Base-by-base conservation (phyloP, 2,329 filamentous ascomycete genomes). In the Calonectria pseudoturangicola region DNA sequence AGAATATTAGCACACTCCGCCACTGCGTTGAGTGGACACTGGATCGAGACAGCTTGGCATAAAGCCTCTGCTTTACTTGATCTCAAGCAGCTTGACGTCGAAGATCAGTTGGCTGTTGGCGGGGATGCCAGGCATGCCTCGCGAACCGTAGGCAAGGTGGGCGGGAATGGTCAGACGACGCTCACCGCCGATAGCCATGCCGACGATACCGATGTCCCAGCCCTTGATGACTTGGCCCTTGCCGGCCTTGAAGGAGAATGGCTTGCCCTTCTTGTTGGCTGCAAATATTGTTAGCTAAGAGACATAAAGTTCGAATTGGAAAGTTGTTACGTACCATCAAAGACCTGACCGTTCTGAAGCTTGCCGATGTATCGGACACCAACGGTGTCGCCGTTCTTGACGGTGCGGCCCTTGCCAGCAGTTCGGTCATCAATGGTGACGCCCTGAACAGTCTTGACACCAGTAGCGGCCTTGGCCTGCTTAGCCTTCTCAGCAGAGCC, bases 231-330 rank as follows among this genome's bases (percentile, higher is more conserved):
- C 97, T 86, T 98, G 95, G 74, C 96, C 96, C 83, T 93, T 92
- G 79, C 97, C 97, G 74, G 97, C 92, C 89, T 96, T 98, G 92
- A 98, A 98, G 78, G 90, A 91, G 88, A 99, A 99, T 71, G 97
- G 96, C 89, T 98, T 96, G 81, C 97, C 97, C 89, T 97, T 98
- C 91, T 98, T 99, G 91, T 99, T 98, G 86, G 95, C 95, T 96
- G 80, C 51, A 76, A 16, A 13, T 4, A 27, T 54, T 72, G 79
- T 81, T 79, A 82, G 79, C 51, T 63, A 27, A 45, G 41, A 47
- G 45, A 16, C n/a, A 33, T 2, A 21, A 13, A 16, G 16, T 7
- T 9, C 2, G 9, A 43, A 63, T 18, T 33, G 9, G n/a, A 13
- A 33, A 33, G 27, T 2, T 3, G n/a, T 56, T 43, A 90, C 93